These are phyloP conservation scores for Euphorbia lathyris DNA, from an alignment of 345 rosid species.

Conservation along the genomic window DNA sequence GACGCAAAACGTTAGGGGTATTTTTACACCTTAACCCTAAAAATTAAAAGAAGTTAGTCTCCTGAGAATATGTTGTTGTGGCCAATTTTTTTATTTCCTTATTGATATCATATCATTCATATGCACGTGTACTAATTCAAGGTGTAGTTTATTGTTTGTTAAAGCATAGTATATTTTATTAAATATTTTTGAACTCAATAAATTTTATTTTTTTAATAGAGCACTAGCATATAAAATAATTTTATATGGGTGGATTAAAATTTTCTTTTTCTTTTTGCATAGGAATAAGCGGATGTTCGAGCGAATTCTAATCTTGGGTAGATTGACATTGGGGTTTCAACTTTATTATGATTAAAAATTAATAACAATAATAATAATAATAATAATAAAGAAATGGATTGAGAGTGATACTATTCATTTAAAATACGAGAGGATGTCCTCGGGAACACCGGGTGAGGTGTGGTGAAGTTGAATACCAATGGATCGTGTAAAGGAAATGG, in stretches of 20 bases:
- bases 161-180: conserved; percentile 11
- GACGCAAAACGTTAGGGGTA: no score
- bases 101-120: conserved; percentile 20
- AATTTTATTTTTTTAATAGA: background rate
- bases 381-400: background rate
- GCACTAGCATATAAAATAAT: background rate
- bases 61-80: no score
- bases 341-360: background rate
- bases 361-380: no score
- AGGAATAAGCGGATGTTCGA: background rate
- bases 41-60: no score
- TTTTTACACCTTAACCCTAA: no score
- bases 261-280: background rate
- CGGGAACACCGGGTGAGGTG: no score
- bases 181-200: background rate
- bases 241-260: background rate
- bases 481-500: no score
- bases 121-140: conserved; percentile 17
- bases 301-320: background rate
- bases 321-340: background rate
- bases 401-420: no score
- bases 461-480: no score
- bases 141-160: background rate
- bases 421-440: no score
- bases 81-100: background rate